Conservation (phyloP, 495 filamentous ascomycete genomes). For the Aspergillus bertholletiae region DNA sequence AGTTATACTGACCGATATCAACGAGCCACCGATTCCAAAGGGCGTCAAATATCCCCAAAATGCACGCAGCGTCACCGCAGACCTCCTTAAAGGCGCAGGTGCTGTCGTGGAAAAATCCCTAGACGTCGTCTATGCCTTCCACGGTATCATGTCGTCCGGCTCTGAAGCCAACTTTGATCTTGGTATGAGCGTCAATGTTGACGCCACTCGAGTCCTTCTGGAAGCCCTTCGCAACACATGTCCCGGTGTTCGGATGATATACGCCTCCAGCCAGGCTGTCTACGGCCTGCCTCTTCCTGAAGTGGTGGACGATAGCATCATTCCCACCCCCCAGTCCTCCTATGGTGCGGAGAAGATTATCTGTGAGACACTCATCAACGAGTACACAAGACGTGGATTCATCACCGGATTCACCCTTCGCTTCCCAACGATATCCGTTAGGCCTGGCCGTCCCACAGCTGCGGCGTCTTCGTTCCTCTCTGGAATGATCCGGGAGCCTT, state of each 20-base stretch:
- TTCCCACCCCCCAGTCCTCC: conserved; percentile 63
- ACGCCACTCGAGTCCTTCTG: conserved; percentile 61
- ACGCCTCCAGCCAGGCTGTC: conserved; percentile 54
- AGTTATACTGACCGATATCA: conserved; percentile 59
- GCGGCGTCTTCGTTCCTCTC: conserved; percentile 68
- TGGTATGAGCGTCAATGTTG: conserved; percentile 66
- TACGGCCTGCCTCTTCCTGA: conserved; percentile 53
- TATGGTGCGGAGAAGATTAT: conserved; percentile 76
- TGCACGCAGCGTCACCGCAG: conserved; percentile 49
- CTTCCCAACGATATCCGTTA: conserved; percentile 69
- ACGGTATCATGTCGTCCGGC: conserved; percentile 78
- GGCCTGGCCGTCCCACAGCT: conserved; percentile 64
- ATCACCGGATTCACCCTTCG: conserved; percentile 63
- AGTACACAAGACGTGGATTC: conserved; percentile 62
- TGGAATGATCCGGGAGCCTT: conserved; percentile 63
- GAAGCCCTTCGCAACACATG: conserved; percentile 51
- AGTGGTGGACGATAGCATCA: conserved; percentile 49
- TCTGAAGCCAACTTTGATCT: conserved; percentile 69
- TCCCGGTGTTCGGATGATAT: conserved; percentile 61
- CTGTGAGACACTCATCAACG: conserved; percentile 67
- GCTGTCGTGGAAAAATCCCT: conserved; percentile 50
- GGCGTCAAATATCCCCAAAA: conserved; percentile 51
- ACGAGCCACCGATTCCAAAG: conserved; percentile 50
- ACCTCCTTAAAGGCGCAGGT: conserved; percentile 52
- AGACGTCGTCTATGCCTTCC: conserved; percentile 68